These are phyloP conservation scores for Aureobasidium zeae DNA, from an alignment of 2,329 filamentous ascomycete species.

Conservation along the genomic window DNA sequence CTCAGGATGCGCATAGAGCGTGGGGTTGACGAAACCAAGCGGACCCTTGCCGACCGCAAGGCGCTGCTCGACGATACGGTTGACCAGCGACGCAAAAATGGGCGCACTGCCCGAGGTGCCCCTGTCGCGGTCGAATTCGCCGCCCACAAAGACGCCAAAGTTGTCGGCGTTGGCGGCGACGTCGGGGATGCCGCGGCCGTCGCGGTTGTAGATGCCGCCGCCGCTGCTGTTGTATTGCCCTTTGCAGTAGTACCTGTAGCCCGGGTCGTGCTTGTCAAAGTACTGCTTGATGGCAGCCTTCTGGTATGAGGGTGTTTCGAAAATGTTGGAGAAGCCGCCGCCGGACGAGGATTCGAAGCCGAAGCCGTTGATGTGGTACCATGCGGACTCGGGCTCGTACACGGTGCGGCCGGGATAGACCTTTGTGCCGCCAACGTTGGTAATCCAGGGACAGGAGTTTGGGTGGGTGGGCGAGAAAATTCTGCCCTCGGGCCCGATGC, in stretches of 20 bases:
- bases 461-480: slow-evolving; percentile 24
- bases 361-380: slow-evolving; percentile 15
- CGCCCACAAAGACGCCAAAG: slow-evolving; percentile 24
- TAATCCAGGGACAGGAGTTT: slow-evolving; percentile 26
- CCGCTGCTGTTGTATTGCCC: slow-evolving; percentile 20
- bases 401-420: slow-evolving; percentile 23
- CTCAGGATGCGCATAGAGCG: slow-evolving; percentile 22
- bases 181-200: slow-evolving; percentile 27
- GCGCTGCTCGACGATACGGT: slow-evolving; percentile 23
- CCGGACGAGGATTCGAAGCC: slow-evolving; percentile 21
- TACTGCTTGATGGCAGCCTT: slow-evolving; percentile 30
- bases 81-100: slow-evolving; percentile 25
- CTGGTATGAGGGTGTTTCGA: slow-evolving; percentile 31
- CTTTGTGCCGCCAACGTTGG: slow-evolving; percentile 24
- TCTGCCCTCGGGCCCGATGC: slow-evolving; percentile 21
- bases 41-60: slow-evolving; percentile 20
- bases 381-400: slow-evolving; percentile 18
- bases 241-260: slow-evolving; percentile 23
- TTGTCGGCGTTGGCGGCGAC: slow-evolving; percentile 21
- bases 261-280: slow-evolving; percentile 24
- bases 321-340: slow-evolving; percentile 33
- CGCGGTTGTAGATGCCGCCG: slow-evolving; percentile 25
- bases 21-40: slow-evolving; percentile 28
- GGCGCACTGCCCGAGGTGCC: slow-evolving; percentile 24
- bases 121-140: slow-evolving; percentile 24